Conservation (phyloP, 2,329 filamentous ascomycete genomes). For the Calonectria hawksworthii region DNA sequence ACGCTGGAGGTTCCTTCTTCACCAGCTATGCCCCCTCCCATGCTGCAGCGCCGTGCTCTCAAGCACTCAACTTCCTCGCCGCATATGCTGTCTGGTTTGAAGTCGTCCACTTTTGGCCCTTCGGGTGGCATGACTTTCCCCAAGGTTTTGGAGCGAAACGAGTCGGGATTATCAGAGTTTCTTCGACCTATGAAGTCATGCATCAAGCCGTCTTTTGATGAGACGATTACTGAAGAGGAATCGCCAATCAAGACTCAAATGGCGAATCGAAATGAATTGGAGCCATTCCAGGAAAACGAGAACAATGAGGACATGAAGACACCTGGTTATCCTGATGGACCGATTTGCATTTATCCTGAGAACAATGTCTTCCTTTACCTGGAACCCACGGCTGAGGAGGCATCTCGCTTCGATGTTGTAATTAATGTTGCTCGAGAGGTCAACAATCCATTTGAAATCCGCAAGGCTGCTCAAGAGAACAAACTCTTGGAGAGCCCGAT, state of each 20-base stretch:
- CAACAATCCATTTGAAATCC: constrained; percentile 76
- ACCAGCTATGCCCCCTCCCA: constrained; percentile 65
- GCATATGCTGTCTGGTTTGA: constrained; percentile 73
- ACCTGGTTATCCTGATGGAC: constrained; percentile 85
- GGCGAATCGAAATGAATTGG: constrained; percentile 67
- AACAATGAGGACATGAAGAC: constrained; percentile 85
- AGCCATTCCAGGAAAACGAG: constrained; percentile 75
- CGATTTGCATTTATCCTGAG: constrained; percentile 84
- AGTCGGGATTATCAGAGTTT: constrained; percentile 71
- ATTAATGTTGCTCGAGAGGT: constrained; percentile 90
- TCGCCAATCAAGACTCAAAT: constrained; percentile 73
- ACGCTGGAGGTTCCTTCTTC: constrained; percentile 69
- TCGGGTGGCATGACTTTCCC: constrained; percentile 75
- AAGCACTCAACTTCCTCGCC: constrained; percentile 79
- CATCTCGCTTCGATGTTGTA: constrained; percentile 83
- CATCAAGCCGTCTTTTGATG: constrained; percentile 53
- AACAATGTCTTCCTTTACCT: constrained; percentile 82
- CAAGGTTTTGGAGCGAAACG: constrained; percentile 71
- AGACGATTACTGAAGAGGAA: constrained; percentile 67
- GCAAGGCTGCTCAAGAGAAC: constrained; percentile 44
- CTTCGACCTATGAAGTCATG: constrained; percentile 65
- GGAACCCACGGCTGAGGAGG: constrained; percentile 84
- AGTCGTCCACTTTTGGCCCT: constrained; percentile 72
- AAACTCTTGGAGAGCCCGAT: constrained; percentile 58
- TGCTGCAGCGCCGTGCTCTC: constrained; percentile 72